Conservation (phyloP, 2,329 filamentous ascomycete genomes). For the Ceratocystis alfenasii region DNA sequence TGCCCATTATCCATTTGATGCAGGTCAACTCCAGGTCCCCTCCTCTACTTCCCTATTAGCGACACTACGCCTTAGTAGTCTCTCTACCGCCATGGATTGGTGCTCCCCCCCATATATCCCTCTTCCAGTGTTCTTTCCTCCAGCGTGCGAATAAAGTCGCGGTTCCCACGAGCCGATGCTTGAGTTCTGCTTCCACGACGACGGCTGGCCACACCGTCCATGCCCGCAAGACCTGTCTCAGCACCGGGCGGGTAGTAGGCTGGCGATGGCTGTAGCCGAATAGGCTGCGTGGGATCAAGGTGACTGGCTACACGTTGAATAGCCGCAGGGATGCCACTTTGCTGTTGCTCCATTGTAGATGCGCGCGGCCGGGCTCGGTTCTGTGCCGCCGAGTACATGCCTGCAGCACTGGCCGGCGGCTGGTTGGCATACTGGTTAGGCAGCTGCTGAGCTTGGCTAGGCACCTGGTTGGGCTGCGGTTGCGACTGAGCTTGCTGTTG, state of each 20-base stretch:
- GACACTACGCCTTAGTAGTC: not conserved
- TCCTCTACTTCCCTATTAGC: not conserved
- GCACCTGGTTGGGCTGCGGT: conserved; percentile 4
- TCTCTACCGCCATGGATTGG: conserved; percentile 18
- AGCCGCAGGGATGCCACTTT: conserved; percentile 80
- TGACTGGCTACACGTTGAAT: conserved; percentile 94
- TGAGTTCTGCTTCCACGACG: conserved; percentile 65
- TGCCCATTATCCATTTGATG: not conserved
- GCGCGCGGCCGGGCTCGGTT: conserved; percentile 72
- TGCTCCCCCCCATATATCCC: conserved; percentile 57
- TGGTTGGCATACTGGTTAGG: conserved; percentile 48
- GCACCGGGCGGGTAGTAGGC: conserved; percentile 94
- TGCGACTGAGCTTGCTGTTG: conserved; percentile 31
- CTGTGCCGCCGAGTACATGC: conserved; percentile 31
- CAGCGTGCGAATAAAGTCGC: conserved; percentile 87
- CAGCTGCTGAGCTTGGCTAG: conserved; percentile 47
- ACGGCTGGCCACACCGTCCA: conserved; percentile 53
- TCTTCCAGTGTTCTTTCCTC: conserved; percentile 93
- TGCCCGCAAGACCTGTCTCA: conserved; percentile 47
- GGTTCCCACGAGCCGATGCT: conserved; percentile 48
- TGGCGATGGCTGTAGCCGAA: conserved; percentile 85
- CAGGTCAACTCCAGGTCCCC: not conserved
- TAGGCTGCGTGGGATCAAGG: conserved; percentile 86
- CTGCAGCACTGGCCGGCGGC: conserved; percentile 31
- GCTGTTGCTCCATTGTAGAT: conserved; percentile 91